Conservation (phyloP, 805 yeast species). For the Metschnikowia kunwiensis region DNA sequence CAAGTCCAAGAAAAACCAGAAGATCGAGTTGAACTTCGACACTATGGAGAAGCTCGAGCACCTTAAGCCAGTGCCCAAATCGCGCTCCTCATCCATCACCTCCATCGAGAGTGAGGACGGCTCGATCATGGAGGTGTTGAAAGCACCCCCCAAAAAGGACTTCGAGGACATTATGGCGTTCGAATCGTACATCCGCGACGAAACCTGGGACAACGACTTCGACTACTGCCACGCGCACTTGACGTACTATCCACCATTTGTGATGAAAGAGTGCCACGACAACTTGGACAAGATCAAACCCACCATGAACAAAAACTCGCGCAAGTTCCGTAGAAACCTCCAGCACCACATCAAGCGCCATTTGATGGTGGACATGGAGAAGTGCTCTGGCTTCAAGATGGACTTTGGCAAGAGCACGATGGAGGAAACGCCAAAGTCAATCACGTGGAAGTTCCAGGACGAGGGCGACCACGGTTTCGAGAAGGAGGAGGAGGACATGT, state of each 20-base stretch:
- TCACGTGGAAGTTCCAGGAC: slow-evolving; percentile 65
- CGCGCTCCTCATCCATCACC: slow-evolving; percentile 36
- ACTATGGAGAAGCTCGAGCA: slow-evolving; percentile 38
- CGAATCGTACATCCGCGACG: slow-evolving; percentile 64
- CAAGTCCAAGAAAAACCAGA: slow-evolving; percentile 29
- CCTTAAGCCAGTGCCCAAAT: slow-evolving; percentile 38
- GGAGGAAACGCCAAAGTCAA: slow-evolving; percentile 49
- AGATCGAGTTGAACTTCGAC: slow-evolving; percentile 31
- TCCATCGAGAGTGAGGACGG: slow-evolving; percentile 37
- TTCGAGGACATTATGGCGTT: slow-evolving; percentile 65
- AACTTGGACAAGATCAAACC: slow-evolving; percentile 71
- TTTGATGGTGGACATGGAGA: slow-evolving; percentile 61
- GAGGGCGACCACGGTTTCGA: slow-evolving; percentile 53
- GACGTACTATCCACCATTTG: slow-evolving; percentile 71
- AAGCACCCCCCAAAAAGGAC: slow-evolving; percentile 42
- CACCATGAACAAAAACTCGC: slow-evolving; percentile 66
- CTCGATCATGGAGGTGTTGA: slow-evolving; percentile 24
- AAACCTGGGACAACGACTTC: slow-evolving; percentile 73
- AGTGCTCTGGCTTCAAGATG: slow-evolving; percentile 56
- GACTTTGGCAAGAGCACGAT: slow-evolving; percentile 47
- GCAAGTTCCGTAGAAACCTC: slow-evolving; percentile 68
- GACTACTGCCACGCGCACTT: slow-evolving; percentile 66
- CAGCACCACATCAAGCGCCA: slow-evolving; percentile 75
- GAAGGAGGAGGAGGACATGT: slow-evolving; percentile 42
- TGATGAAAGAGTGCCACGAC: slow-evolving; percentile 61